Percentiles rank a stretch among this genome's conserved stretches.
These are phyloP conservation scores for Debaryomycetaceae sp. DNA, from an alignment of 1,139 yeast species.

Conservation along the genomic window DNA sequence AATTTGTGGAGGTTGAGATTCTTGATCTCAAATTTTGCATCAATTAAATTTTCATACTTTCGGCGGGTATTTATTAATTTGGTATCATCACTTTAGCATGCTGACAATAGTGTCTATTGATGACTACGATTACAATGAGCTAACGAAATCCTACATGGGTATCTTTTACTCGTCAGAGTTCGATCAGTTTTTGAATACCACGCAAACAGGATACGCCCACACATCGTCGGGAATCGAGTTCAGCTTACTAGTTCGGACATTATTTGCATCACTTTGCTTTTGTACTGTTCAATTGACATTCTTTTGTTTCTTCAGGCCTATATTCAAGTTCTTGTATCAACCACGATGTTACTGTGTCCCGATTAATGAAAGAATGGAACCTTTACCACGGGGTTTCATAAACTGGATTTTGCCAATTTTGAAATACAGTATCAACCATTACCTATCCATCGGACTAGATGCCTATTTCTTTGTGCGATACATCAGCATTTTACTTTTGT, in stretches of 20 bases:
- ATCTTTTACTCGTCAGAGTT: slow-evolving; percentile 24
- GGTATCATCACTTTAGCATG: slow-evolving; percentile 7
- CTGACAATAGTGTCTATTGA: slow-evolving; percentile 17
- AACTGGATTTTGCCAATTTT: slow-evolving; percentile 49
- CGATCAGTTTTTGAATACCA: slow-evolving; percentile 46
- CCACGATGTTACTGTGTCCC: slow-evolving; percentile 49
- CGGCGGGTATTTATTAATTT: slow-evolving; percentile 4
- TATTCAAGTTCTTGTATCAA: slow-evolving; percentile 51
- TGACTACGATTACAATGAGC: slow-evolving; percentile 20
- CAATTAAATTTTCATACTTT: neutral
- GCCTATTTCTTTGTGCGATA: slow-evolving; percentile 61
- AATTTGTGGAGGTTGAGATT: neutral
- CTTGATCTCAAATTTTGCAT: neutral
- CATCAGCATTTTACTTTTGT: slow-evolving; percentile 42
- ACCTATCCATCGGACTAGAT: slow-evolving; percentile 55
- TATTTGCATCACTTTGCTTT: slow-evolving; percentile 48
- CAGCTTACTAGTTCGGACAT: slow-evolving; percentile 40
- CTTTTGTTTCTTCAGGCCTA: slow-evolving; percentile 50
- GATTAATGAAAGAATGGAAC: slow-evolving; percentile 32
- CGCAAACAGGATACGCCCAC: slow-evolving; percentile 57
- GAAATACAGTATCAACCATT: slow-evolving; percentile 36
- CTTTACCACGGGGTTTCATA: slow-evolving; percentile 38
- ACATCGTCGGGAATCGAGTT: slow-evolving; percentile 38
- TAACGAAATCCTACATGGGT: slow-evolving; percentile 25
- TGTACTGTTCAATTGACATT: slow-evolving; percentile 50